Percentiles rank a stretch among this genome's conserved stretches.
Conservation (phyloP, 768 basidiomycete species). For the Mycena vulgaris region DNA sequence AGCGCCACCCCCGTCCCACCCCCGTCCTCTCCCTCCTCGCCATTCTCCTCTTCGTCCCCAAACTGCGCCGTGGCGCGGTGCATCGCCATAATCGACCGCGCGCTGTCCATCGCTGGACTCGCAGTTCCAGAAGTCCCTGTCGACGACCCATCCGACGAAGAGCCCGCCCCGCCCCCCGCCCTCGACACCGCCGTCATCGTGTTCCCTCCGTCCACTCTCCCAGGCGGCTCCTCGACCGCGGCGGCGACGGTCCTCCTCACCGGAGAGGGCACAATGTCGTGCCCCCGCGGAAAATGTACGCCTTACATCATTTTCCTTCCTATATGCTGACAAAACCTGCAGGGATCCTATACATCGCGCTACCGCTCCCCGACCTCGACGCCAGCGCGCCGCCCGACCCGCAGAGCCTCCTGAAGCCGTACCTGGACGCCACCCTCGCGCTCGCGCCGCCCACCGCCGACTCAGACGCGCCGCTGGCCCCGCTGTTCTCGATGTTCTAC, state of each 20-base stretch:
- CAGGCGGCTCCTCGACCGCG: slow-evolving; percentile 61
- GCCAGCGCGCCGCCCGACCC: slow-evolving; percentile 40
- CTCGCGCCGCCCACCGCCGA: slow-evolving; percentile 44
- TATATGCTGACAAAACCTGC: slow-evolving; percentile 31
- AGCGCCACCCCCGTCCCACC: slow-evolving; percentile 40
- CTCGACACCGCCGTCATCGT: slow-evolving; percentile 80
- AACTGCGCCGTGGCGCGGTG: slow-evolving; percentile 57
- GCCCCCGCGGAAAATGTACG: slow-evolving; percentile 83
- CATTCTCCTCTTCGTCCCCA: slow-evolving; percentile 16
- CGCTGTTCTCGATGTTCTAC: slow-evolving; percentile 72
- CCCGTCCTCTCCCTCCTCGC: neutral
- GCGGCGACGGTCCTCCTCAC: slow-evolving; percentile 77
- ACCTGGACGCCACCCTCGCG: slow-evolving; percentile 65
- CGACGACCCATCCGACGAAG: slow-evolving; percentile 42
- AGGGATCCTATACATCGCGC: slow-evolving; percentile 75
- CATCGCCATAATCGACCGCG: slow-evolving; percentile 66
- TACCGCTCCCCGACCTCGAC: slow-evolving; percentile 57
- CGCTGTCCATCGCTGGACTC: slow-evolving; percentile 40
- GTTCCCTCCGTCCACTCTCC: slow-evolving; percentile 79
- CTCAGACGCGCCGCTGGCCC: slow-evolving; percentile 42
- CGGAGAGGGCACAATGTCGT: slow-evolving; percentile 81
- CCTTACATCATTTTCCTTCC: slow-evolving; percentile 22
- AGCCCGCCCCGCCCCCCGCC: neutral
- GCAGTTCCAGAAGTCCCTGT: slow-evolving; percentile 38
- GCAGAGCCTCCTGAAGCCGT: slow-evolving; percentile 67